A percentile compares a stretch with the other conserved stretches of the same genome.
Evolutionary conservation across 768 basidiomycete genomes (phyloP).

Genomic region (Rhodocollybia butyracea): DNA sequence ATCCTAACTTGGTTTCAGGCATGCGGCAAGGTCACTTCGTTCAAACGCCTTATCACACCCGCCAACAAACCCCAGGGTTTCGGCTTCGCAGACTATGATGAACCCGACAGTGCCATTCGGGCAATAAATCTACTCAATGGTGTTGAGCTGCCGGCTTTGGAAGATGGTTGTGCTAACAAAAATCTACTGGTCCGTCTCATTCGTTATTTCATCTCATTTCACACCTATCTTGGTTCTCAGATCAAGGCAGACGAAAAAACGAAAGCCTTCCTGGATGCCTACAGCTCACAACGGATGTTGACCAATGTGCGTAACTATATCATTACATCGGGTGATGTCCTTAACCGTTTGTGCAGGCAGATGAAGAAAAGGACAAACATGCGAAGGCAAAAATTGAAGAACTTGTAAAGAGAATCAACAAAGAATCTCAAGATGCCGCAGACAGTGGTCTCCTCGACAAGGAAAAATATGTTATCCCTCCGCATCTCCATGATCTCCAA

Average conservation of each 20-base stretch:
- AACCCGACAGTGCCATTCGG: constrained; percentile 86
- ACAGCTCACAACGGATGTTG: constrained; percentile 71
- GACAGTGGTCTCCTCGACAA: constrained; percentile 73
- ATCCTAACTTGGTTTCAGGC: constrained; percentile 48
- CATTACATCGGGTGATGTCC: constrained; percentile 4
- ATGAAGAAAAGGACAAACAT: constrained; percentile 61
- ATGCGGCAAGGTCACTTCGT: constrained; percentile 84
- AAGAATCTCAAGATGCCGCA: constrained; percentile 70
- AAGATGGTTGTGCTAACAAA: constrained; percentile 60
- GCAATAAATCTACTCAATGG: constrained; percentile 65
- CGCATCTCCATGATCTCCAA: constrained; percentile 95
- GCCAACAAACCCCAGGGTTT: constrained; percentile 95
- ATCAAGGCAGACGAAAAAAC: constrained; percentile 98
- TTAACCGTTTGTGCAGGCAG: constrained; percentile 43
- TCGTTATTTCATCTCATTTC: constrained; percentile 11
- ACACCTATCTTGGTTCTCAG: constrained; percentile 47
- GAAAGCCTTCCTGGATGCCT: constrained; percentile 81
- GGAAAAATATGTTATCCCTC: constrained; percentile 87
- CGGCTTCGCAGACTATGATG: constrained; percentile 95
- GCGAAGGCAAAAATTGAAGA: constrained; percentile 63
- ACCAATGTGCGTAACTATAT: constrained; percentile 62
- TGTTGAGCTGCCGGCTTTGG: constrained; percentile 58
- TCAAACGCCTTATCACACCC: constrained; percentile 91
- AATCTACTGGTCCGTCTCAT: constrained; percentile 60
- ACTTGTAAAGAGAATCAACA: constrained; percentile 69